Evolutionary conservation across 768 basidiomycete genomes (phyloP).

Genomic region (Dacryopinax spathularia): DNA sequence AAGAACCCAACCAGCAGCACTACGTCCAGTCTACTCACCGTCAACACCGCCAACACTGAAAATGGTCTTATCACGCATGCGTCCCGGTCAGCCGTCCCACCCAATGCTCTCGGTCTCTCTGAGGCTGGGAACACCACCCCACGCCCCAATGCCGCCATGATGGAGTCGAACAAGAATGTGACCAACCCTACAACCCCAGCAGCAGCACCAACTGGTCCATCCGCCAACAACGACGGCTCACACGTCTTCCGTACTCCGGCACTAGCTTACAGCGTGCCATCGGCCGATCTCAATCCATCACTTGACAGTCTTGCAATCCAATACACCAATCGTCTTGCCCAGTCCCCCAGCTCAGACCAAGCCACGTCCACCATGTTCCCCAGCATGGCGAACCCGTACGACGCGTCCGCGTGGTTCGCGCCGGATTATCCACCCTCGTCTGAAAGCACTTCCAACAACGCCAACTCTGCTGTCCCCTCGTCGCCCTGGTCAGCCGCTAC

Average conservation of each 20-base stretch:
- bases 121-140: background rate
- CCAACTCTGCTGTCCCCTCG: background rate
- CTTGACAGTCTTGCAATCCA: background rate
- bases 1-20: background rate
- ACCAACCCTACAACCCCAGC: background rate
- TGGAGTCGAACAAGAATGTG: background rate
- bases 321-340: background rate
- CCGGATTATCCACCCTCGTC: background rate
- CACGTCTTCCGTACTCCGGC: background rate
- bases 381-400: background rate
- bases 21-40: background rate
- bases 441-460: background rate
- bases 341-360: too few relatives aligned
- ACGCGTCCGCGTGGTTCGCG: background rate
- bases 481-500: background rate
- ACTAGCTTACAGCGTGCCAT: background rate
- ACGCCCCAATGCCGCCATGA: slow-evolving; percentile 2
- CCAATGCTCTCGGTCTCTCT: background rate
- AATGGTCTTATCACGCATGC: background rate
- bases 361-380: background rate
- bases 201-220: background rate
- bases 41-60: background rate
- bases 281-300: background rate
- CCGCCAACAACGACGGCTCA: slow-evolving; percentile 4
- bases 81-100: background rate